Conservation (phyloP, 2,329 filamentous ascomycete species). For the Purpureocillium takamizusanense region DNA sequence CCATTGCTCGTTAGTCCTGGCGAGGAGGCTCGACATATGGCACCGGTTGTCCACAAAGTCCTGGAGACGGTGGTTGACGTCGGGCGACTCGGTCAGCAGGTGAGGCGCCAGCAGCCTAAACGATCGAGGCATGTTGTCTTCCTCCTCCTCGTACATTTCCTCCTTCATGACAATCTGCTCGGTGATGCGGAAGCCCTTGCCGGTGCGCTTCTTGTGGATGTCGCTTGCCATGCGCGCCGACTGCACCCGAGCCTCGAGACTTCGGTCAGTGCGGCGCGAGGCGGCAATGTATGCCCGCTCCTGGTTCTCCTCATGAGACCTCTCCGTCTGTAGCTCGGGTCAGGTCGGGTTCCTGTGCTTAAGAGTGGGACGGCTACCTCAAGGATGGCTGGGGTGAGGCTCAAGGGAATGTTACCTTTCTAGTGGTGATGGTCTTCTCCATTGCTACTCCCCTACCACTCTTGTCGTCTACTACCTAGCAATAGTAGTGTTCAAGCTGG, state of each 20-base stretch:
- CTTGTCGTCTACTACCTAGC: constrained; percentile 1
- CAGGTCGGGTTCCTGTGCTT: not conserved
- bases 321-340: constrained; percentile 46
- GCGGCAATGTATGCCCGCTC: constrained; percentile 89
- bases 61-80: constrained; percentile 54
- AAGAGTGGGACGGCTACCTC: not conserved
- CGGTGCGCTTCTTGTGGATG: constrained; percentile 81
- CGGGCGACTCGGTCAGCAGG: constrained; percentile 48
- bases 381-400: no score
- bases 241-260: constrained; percentile 77
- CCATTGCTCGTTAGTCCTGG: constrained; percentile 25
- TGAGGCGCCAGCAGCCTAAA: constrained; percentile 56
- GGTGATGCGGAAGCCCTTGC: constrained; percentile 70
- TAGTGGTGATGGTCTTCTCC: no score
- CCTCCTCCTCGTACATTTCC: constrained; percentile 95
- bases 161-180: constrained; percentile 82
- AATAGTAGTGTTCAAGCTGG: no score
- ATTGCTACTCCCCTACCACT: no score
- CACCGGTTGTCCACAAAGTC: constrained; percentile 32
- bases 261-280: constrained; percentile 77
- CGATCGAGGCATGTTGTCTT: constrained; percentile 65
- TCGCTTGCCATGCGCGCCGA: constrained; percentile 84
- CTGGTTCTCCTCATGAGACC: constrained; percentile 73
- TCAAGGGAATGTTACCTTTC: no score
- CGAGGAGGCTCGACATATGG: constrained; percentile 31